Conservation (phyloP, 2,329 filamentous ascomycete species). For the Keithomyces neogunnii region DNA sequence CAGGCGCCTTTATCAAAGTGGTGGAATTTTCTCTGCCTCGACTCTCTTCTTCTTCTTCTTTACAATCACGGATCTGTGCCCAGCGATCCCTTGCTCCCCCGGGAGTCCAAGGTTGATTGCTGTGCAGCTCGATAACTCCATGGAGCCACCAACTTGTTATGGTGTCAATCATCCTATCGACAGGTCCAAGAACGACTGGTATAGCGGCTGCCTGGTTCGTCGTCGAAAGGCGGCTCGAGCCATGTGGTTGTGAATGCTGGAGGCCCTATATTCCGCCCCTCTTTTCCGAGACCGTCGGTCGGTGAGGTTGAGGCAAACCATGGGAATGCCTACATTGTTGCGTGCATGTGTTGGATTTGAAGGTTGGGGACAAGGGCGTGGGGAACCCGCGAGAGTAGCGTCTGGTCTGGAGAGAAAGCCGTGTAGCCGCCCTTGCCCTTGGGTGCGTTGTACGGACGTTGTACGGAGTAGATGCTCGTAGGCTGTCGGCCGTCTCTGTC, state of each 20-base stretch:
- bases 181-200: slow-evolving; percentile 79
- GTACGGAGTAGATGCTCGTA: too few relatives aligned
- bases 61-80: slow-evolving; percentile 71
- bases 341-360: background rate
- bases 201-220: slow-evolving; percentile 36
- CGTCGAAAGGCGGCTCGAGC: background rate
- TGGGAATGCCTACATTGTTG: slow-evolving; percentile 28
- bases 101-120: slow-evolving; percentile 59
- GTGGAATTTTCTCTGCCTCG: slow-evolving; percentile 15
- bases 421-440: too few relatives aligned
- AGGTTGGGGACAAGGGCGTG: too few relatives aligned
- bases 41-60: slow-evolving; percentile 24
- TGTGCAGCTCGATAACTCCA: slow-evolving; percentile 77
- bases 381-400: too few relatives aligned
- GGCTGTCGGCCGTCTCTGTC: too few relatives aligned
- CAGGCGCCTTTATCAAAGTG: slow-evolving; percentile 9
- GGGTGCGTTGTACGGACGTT: too few relatives aligned
- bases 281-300: slow-evolving; percentile 85
- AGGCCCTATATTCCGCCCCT: slow-evolving; percentile 83
- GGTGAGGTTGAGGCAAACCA: slow-evolving; percentile 89
- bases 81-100: slow-evolving; percentile 58
- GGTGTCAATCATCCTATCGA: slow-evolving; percentile 89
- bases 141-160: slow-evolving; percentile 68
- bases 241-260: slow-evolving; percentile 24
- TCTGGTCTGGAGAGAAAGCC: too few relatives aligned